Evolutionary conservation across 1,139 yeast species (phyloP).

Genomic region (Wickerhamomyces sp.): DNA sequence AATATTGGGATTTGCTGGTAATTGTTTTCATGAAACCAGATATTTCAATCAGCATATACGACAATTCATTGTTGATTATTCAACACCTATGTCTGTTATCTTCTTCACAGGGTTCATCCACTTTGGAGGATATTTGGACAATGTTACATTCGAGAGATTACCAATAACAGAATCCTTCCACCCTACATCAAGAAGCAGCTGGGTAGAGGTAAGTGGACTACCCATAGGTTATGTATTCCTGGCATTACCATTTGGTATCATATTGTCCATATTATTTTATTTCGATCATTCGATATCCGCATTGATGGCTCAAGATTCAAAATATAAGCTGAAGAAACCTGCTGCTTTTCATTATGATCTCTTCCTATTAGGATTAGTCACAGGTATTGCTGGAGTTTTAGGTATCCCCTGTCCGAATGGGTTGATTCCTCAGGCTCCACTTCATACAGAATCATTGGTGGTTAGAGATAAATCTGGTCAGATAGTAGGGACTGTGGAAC

Average conservation of each 20-base stretch:
- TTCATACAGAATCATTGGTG: conserved; percentile 78
- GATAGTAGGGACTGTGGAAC: conserved; percentile 73
- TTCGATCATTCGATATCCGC: conserved; percentile 96
- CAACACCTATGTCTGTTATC: conserved; percentile 75
- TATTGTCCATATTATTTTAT: conserved; percentile 78
- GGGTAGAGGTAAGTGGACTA: conserved; percentile 57
- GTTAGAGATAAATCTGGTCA: conserved; percentile 38
- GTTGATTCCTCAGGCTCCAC: conserved; percentile 92
- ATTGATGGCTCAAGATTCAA: conserved; percentile 80
- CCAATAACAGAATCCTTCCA: conserved; percentile 71
- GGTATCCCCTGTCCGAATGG: conserved; percentile 98
- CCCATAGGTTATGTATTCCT: conserved; percentile 71
- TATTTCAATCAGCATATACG: conserved; percentile 57
- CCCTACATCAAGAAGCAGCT: conserved; percentile 56
- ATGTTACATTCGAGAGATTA: conserved; percentile 49
- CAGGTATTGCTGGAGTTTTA: conserved; percentile 78
- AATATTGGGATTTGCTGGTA: conserved; percentile 65
- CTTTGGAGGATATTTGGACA: conserved; percentile 70
- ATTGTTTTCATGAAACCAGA: conserved; percentile 54
- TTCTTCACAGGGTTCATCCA: conserved; percentile 91
- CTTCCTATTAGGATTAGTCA: conserved; percentile 74
- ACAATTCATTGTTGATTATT: conserved; percentile 76
- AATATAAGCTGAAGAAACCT: conserved; percentile 79
- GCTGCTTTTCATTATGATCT: conserved; percentile 93
- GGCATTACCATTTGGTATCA: conserved; percentile 88